A percentile compares a stretch with the other conserved stretches of the same genome.
Evolutionary conservation across 129 eudicot genomes (phyloP).

Genomic region (Erigeron canadensis): DNA sequence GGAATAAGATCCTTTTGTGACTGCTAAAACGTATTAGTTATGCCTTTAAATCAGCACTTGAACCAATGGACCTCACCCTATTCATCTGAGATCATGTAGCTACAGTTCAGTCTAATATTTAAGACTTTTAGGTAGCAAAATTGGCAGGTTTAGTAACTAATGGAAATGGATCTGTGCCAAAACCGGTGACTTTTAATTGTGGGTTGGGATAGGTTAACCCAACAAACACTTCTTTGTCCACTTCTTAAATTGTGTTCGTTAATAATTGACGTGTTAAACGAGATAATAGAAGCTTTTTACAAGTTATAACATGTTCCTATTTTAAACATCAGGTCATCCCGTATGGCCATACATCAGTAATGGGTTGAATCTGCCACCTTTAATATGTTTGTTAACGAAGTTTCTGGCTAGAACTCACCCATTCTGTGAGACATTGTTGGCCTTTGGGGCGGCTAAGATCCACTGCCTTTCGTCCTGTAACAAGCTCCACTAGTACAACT

Average conservation of each 20-base stretch:
- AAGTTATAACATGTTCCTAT: background rate
- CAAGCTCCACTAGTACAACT: conserved; percentile 84
- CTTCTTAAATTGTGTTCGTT: too few relatives aligned
- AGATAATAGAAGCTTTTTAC: background rate
- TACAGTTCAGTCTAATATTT: background rate
- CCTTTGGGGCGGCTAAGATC: conserved; percentile 90
- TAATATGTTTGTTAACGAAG: background rate
- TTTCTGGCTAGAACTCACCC: conserved; percentile 44
- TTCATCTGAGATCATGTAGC: background rate
- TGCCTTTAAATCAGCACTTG: background rate
- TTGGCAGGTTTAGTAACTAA: too few relatives aligned
- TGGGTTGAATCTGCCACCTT: background rate
- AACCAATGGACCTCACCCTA: background rate
- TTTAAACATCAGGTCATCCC: background rate
- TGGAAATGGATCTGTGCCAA: too few relatives aligned
- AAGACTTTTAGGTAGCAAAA: background rate
- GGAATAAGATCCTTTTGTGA: background rate
- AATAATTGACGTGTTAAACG: too few relatives aligned
- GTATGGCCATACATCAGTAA: background rate
- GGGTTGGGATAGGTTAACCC: background rate
- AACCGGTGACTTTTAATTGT: too few relatives aligned
- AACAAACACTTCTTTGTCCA: background rate
- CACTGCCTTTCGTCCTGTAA: conserved; percentile 89
- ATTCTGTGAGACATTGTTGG: conserved; percentile 90
- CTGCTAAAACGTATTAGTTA: background rate